phyloP scores from a whole-genome alignment of 2,329 filamentous ascomycete genomes.

The Xylaria sp. region DNA sequence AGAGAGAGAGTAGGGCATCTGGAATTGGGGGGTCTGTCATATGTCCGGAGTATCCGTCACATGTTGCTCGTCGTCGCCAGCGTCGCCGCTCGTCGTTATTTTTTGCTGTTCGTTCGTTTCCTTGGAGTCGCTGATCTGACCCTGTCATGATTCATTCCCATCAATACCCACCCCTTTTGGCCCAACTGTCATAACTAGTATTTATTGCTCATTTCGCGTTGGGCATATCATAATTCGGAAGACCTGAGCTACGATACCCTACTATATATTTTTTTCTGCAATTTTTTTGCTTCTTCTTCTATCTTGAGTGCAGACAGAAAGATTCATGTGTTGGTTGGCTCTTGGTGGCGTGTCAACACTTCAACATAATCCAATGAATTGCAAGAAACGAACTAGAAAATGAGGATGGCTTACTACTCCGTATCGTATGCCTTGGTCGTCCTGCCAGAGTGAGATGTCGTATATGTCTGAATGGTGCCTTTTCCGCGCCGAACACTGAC shows the following conservation, averaged over 20 bases:
- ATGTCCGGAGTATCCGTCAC: constrained; percentile 2
- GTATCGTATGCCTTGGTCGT: neutral
- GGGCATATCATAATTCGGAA: constrained; percentile 17
- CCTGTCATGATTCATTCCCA: constrained; percentile 13
- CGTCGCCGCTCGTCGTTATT: constrained; percentile 14
- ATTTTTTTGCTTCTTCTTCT: neutral
- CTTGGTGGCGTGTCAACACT: constrained; percentile 5
- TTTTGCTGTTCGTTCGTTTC: constrained; percentile 10
- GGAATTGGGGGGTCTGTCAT: neutral
- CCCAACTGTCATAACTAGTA: constrained; percentile 13
- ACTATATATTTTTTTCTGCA: constrained; percentile 9
- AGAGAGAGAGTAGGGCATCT: constrained; percentile 4
- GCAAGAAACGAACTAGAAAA: neutral
- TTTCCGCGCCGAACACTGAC: neutral
- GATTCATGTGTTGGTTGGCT: constrained; percentile 9
- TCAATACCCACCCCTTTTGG: constrained; percentile 13
- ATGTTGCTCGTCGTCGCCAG: constrained; percentile 13
- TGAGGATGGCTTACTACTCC: constrained; percentile 9
- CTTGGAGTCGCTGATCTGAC: constrained; percentile 11
- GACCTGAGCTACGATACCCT: constrained; percentile 20
- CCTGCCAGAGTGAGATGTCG: neutral
- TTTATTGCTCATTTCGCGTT: constrained; percentile 16
- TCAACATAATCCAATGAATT: constrained; percentile 2
- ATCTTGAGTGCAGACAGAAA: constrained; percentile 15
- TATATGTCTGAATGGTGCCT: neutral